phyloP scores from a whole-genome alignment of 495 filamentous ascomycete genomes.

The Talaromyces adpressus region DNA sequence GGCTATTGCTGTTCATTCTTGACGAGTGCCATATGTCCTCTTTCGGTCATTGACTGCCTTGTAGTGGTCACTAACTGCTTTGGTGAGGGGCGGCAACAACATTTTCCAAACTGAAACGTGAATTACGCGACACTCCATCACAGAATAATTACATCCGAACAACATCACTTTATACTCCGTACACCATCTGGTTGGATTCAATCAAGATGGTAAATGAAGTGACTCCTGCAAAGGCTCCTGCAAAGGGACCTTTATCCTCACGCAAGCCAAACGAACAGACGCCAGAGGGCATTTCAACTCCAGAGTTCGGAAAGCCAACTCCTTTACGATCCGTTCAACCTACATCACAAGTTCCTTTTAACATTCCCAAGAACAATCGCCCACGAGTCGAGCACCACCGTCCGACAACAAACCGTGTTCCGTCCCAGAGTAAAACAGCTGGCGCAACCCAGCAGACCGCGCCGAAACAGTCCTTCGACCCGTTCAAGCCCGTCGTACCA shows the following conservation, averaged over 20 bases:
- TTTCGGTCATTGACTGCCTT: background rate
- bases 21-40: background rate
- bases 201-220: slow-evolving; percentile 36
- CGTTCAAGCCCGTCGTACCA: slow-evolving; percentile 36
- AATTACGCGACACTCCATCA: background rate
- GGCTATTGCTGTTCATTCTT: background rate
- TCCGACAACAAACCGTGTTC: slow-evolving; percentile 17
- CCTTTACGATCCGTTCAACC: slow-evolving; percentile 38
- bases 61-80: background rate
- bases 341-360: slow-evolving; percentile 38
- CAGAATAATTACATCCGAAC: background rate
- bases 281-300: slow-evolving; percentile 23
- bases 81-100: background rate
- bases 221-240: slow-evolving; percentile 27
- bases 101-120: background rate
- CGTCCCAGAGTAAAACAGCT: slow-evolving; percentile 13
- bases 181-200: background rate
- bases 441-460: slow-evolving; percentile 18
- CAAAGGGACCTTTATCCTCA: slow-evolving; percentile 26
- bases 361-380: slow-evolving; percentile 42
- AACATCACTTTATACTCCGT: background rate
- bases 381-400: slow-evolving; percentile 44
- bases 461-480: slow-evolving; percentile 26
- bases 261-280: slow-evolving; percentile 22
- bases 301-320: slow-evolving; percentile 57